Percentiles rank a stretch among this genome's conserved stretches.
These are phyloP conservation scores for Pontederia crassipes DNA, from an alignment of 176 grass and related monocot species.

Conservation along the genomic window DNA sequence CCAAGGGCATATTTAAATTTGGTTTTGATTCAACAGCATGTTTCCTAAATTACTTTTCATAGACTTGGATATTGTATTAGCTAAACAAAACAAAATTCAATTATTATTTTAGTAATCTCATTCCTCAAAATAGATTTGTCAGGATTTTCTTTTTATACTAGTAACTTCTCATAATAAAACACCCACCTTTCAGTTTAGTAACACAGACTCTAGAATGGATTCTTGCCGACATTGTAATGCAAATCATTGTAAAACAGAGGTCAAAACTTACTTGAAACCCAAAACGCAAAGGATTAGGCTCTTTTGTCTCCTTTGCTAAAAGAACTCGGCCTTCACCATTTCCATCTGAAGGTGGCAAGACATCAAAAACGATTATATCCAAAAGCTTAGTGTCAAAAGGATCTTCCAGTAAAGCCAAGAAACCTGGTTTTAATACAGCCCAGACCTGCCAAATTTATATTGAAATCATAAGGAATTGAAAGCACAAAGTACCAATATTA, in stretches of 20 bases:
- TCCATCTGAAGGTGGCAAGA: conserved; percentile 76
- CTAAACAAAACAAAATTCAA: too few relatives aligned
- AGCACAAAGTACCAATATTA: conserved; percentile 5
- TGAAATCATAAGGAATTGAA: conserved; percentile 3
- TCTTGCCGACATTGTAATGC: neutral
- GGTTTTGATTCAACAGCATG: too few relatives aligned
- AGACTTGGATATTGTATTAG: too few relatives aligned
- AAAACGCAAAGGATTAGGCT: conserved; percentile 80
- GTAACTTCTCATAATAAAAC: too few relatives aligned
- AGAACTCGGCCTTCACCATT: conserved; percentile 63
- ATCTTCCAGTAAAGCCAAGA: conserved; percentile 87
- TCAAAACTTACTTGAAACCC: conserved; percentile 61
- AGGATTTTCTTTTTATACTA: too few relatives aligned
- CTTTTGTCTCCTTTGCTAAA: conserved; percentile 90
- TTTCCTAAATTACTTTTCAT: too few relatives aligned
- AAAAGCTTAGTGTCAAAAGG: conserved; percentile 89
- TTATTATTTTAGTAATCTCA: too few relatives aligned
- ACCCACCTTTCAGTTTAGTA: too few relatives aligned
- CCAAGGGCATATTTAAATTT: too few relatives aligned
- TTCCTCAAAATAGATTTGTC: too few relatives aligned
- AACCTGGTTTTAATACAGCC: conserved; percentile 92
- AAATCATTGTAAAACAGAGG: conserved; percentile 6
- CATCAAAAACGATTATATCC: conserved; percentile 94
- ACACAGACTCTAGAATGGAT: too few relatives aligned
- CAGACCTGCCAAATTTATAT: conserved; percentile 47